These are phyloP conservation scores for Hypoxylon rubiginosum DNA, from an alignment of 2,329 filamentous ascomycete species.

Conservation along the genomic window DNA sequence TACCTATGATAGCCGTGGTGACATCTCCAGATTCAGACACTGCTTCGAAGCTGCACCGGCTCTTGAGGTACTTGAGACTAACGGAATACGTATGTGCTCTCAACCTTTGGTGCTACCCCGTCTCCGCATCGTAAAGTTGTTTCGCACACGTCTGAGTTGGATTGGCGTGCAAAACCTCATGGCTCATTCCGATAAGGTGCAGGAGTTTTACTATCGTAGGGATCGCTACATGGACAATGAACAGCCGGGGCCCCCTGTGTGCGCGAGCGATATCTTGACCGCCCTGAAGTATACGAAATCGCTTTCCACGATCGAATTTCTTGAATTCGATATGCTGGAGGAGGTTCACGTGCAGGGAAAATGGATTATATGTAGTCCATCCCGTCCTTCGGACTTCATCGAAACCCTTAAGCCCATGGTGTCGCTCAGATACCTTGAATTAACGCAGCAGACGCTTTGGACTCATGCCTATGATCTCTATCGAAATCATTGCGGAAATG, in stretches of 20 bases:
- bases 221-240: neutral
- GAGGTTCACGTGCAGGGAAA: neutral
- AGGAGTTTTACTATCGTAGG: constrained; percentile 4
- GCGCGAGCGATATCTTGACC: neutral
- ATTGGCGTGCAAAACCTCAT: neutral
- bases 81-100: neutral
- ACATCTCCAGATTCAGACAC: neutral
- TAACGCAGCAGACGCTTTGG: constrained; percentile 27
- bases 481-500: neutral
- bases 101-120: neutral
- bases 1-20: neutral
- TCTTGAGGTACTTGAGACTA: constrained; percentile 7
- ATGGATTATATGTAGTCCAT: too few relatives aligned
- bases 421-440: neutral
- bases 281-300: neutral
- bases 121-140: neutral
- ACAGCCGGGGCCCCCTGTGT: too few relatives aligned
- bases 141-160: neutral
- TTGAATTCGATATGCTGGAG: neutral
- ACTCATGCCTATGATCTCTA: neutral
- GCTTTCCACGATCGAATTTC: neutral
- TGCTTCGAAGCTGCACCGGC: neutral
- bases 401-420: neutral
- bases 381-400: constrained; percentile 4
- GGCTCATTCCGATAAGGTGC: neutral